Evolutionary conservation across 306 rosid species (phyloP), one percentile per base, ranked within the genome.

Genomic region (Clitoria ternatea): DNA sequence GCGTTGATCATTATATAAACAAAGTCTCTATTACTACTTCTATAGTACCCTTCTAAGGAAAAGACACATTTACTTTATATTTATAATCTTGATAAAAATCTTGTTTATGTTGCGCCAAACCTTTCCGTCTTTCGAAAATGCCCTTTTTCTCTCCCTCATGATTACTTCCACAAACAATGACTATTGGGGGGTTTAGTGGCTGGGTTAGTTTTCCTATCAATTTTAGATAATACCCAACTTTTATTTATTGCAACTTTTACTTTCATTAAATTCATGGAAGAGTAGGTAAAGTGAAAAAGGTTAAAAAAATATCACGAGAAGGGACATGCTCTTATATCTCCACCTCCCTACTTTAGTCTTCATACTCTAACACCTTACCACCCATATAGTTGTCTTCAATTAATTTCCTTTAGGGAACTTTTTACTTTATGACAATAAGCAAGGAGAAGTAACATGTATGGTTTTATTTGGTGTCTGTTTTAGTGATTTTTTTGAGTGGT

Each of bases 121-220:
- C 70, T 82, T 72, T 80, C 75, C 77, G 70, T 73, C 68, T 54
- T 43, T 61, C 79, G 43, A 69, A 54, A 71, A 26, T 62, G 44
- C 29, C 37, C 67, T 71, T 81, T 75, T 72, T 15, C 10, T 20
- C 62, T 19, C 5, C 19, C 13, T 7, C 73, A 84, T 84, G 19
- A 80, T 84, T 77, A 60, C 56, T 66, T 78, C 85, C 83, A 70
- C 71, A 77, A 64, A 74, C 55, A 77, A 76, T 23, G 35, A 47
- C 64, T 62, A 17, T 61, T 57, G 77, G 74, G 68, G 83, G 27
- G 68, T 61, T 71, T 47, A 35, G 73, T 59, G 70, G 61, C 73
- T 77, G 71, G 76, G 64, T 64, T 80, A 10, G 70, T 68, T 67
- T 76, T 52, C 75, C 49, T 47, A 52, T 14, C 7, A 11, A 64